Percentiles rank a stretch among this genome's conserved stretches.
phyloP scores from a whole-genome alignment of 805 yeast genomes.

The Cyberlindnera xylosilytica region DNA sequence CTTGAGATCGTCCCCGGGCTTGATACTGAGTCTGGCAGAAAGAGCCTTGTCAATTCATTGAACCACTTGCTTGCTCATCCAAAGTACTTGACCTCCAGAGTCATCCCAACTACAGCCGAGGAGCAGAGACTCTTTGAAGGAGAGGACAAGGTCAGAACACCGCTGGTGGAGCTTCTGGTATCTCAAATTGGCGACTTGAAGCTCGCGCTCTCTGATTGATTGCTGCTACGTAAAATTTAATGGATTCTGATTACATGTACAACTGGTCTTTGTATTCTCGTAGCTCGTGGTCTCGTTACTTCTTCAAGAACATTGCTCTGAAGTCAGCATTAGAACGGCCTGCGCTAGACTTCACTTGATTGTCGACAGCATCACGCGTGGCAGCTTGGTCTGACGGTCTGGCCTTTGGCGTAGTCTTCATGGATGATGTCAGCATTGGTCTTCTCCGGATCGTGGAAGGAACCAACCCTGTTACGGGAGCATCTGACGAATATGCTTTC shows the following conservation, averaged over 20 bases:
- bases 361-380: too few species aligned
- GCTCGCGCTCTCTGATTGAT: slow-evolving; percentile 29
- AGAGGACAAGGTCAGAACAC: slow-evolving; percentile 38
- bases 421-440: not conserved
- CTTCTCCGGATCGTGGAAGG: slow-evolving; percentile 11
- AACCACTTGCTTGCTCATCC: slow-evolving; percentile 83
- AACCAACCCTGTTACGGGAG: slow-evolving; percentile 6
- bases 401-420: not conserved
- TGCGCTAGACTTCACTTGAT: slow-evolving; percentile 1
- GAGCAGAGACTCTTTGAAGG: slow-evolving; percentile 57
- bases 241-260: not conserved
- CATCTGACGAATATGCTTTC: not conserved
- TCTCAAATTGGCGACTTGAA: slow-evolving; percentile 53
- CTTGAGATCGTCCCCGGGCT: slow-evolving; percentile 52
- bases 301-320: slow-evolving; percentile 24
- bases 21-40: slow-evolving; percentile 55
- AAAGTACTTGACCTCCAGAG: slow-evolving; percentile 69
- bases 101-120: slow-evolving; percentile 59
- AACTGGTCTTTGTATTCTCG: too few species aligned
- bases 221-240: not conserved
- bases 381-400: not conserved
- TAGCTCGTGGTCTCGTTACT: slow-evolving; percentile 4
- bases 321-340: slow-evolving; percentile 25
- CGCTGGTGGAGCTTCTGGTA: slow-evolving; percentile 45
- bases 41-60: slow-evolving; percentile 56